These are phyloP conservation scores for Boletus rubropictus DNA, from an alignment of 768 basidiomycete species.

Conservation along the genomic window DNA sequence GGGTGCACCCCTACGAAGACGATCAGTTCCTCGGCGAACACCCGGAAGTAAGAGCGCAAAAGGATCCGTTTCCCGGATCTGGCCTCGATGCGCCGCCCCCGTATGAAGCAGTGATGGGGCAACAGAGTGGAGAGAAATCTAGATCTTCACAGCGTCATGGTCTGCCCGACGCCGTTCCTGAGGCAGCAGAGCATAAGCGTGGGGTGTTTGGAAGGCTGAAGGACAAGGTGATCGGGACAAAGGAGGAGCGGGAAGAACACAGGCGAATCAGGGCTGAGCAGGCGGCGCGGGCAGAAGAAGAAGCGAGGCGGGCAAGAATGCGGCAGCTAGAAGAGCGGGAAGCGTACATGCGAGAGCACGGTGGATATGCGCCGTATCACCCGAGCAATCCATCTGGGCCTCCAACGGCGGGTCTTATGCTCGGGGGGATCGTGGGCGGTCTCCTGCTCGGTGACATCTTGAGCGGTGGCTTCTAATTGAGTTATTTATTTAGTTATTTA, in stretches of 20 bases:
- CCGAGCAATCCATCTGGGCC: conserved; percentile 12
- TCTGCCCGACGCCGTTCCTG: not conserved
- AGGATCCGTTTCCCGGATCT: conserved; percentile 9
- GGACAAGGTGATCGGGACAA: conserved; percentile 58
- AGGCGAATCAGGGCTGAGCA: conserved; percentile 31
- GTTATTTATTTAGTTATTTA: conserved; percentile 8
- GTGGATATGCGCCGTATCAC: conserved; percentile 29
- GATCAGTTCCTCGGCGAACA: conserved; percentile 54
- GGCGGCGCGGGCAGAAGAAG: conserved; percentile 20
- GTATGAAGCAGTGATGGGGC: conserved; percentile 23
- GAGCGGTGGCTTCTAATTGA: conserved; percentile 35
- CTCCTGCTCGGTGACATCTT: conserved; percentile 44
- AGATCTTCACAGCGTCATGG: not conserved
- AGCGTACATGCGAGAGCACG: conserved; percentile 32
- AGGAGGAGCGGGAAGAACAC: conserved; percentile 54
- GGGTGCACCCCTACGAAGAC: conserved; percentile 71
- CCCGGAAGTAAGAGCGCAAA: conserved; percentile 41
- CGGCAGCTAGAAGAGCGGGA: conserved; percentile 27
- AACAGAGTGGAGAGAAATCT: conserved; percentile 13
- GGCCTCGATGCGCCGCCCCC: conserved; percentile 21
- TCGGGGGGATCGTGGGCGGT: conserved; percentile 47
- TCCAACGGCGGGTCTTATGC: conserved; percentile 17
- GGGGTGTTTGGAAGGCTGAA: conserved; percentile 58
- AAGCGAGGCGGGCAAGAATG: conserved; percentile 13
- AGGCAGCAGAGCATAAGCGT: conserved; percentile 33